These are phyloP conservation scores for Cladosporium austrohemisphaericum DNA, from an alignment of 2,329 filamentous ascomycete species.

Conservation along the genomic window DNA sequence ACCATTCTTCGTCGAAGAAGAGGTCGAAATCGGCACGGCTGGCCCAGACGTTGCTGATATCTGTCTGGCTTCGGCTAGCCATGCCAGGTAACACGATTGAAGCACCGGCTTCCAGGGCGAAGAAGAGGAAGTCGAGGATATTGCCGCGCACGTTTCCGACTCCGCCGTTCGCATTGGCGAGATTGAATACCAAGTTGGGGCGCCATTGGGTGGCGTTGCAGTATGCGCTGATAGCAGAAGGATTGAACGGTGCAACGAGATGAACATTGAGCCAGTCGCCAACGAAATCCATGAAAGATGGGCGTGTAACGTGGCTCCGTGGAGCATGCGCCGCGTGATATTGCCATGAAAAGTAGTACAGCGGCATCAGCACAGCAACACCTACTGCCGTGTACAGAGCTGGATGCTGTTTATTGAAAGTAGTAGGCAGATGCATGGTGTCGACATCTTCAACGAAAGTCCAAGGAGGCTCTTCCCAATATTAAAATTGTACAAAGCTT, in stretches of 20 bases:
- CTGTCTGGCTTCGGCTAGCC: constrained; percentile 18
- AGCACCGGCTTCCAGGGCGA: constrained; percentile 49
- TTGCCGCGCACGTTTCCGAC: constrained; percentile 45
- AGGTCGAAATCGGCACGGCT: constrained; percentile 22
- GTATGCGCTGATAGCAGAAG: constrained; percentile 22
- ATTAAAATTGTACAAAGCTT: too few relatives aligned
- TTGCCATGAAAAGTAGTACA: constrained; percentile 24
- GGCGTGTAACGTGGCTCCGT: background rate
- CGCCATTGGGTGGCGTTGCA: constrained; percentile 42
- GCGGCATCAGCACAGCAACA: constrained; percentile 19
- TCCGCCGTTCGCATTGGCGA: constrained; percentile 43
- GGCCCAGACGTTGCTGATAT: constrained; percentile 25
- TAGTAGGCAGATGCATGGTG: constrained; percentile 18
- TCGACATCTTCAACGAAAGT: constrained; percentile 14
- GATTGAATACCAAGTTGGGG: constrained; percentile 42
- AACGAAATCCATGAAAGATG: constrained; percentile 21
- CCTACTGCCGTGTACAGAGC: constrained; percentile 12
- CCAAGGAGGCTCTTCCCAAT: too few relatives aligned
- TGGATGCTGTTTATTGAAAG: constrained; percentile 17
- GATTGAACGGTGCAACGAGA: constrained; percentile 24
- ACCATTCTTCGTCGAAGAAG: constrained; percentile 31
- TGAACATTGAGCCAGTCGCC: constrained; percentile 26
- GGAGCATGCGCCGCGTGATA: constrained; percentile 15
- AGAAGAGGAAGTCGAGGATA: constrained; percentile 45
- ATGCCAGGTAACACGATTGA: constrained; percentile 25